These are phyloP conservation scores for Cymodocea nodosa DNA, from an alignment of 116 monocot genomes.

Conservation along the genomic window DNA sequence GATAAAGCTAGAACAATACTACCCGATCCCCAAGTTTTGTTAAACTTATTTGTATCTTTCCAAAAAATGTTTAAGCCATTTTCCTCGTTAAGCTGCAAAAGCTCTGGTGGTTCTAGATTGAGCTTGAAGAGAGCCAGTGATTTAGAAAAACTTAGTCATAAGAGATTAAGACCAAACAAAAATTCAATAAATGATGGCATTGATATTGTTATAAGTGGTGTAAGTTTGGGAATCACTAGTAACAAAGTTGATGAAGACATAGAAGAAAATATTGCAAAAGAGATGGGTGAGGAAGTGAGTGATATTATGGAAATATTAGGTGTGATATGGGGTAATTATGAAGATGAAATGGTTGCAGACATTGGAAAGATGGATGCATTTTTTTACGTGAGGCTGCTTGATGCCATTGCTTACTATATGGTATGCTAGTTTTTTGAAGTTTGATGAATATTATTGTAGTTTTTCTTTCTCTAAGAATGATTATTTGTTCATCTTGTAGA, in stretches of 20 bases:
- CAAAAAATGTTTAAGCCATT: not conserved
- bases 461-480: no score
- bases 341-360: conserved; percentile 7
- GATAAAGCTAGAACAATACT: conserved; percentile 50
- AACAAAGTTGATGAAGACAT: conserved; percentile 8
- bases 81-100: not conserved
- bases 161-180: conserved; percentile 32
- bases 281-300: conserved; percentile 20
- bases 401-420: conserved; percentile 60
- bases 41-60: conserved; percentile 33
- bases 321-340: conserved; percentile 53
- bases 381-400: conserved; percentile 67
- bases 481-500: conserved; percentile 29
- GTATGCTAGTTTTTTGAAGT: conserved; percentile 21
- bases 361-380: conserved; percentile 17
- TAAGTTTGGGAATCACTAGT: conserved; percentile 16
- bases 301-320: not conserved
- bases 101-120: not conserved
- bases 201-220: conserved; percentile 67
- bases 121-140: not conserved
- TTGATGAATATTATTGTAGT: no score
- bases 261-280: conserved; percentile 5
- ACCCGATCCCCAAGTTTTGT: conserved; percentile 79
- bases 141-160: conserved; percentile 14
- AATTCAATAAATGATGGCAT: conserved; percentile 14